Conservation (phyloP, 345 rosid species). For the Eucalyptus paniculata region DNA sequence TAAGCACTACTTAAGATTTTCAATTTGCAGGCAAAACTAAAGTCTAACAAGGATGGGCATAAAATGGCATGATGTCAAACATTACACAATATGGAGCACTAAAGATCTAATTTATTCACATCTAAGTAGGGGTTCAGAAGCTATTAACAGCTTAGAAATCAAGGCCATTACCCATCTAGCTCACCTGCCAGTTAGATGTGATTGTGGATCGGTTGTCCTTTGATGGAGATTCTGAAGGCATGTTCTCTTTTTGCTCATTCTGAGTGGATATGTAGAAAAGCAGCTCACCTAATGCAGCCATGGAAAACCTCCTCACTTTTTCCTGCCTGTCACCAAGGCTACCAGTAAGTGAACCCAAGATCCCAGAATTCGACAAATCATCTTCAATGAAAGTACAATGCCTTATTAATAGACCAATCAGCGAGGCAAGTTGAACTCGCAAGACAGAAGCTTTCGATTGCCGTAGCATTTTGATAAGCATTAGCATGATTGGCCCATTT, state of each 20-base stretch:
- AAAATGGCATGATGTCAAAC: background rate
- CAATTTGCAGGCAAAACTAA: background rate
- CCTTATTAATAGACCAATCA: constrained; percentile 86
- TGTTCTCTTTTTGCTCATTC: constrained; percentile 59
- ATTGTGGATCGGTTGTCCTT: constrained; percentile 52
- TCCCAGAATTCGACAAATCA: constrained; percentile 87
- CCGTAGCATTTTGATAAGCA: constrained; percentile 87
- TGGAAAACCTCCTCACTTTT: constrained; percentile 85
- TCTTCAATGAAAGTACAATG: constrained; percentile 83
- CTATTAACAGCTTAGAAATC: background rate
- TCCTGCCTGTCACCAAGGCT: constrained; percentile 93
- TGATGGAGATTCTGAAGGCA: constrained; percentile 71
- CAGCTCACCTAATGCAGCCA: constrained; percentile 98
- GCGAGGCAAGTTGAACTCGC: constrained; percentile 86
- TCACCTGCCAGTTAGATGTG: constrained; percentile 78
- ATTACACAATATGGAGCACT: background rate
- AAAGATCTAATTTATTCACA: background rate
- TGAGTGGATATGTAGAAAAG: constrained; percentile 93
- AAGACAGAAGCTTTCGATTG: constrained; percentile 75
- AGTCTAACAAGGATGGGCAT: background rate
- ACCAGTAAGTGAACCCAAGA: constrained; percentile 74
- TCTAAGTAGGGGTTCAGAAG: background rate
- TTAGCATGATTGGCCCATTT: constrained; percentile 87
- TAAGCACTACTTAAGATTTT: background rate
- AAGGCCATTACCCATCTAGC: background rate